phyloP scores from a whole-genome alignment of 305 asterid species.

The Fraxinus albicans region DNA sequence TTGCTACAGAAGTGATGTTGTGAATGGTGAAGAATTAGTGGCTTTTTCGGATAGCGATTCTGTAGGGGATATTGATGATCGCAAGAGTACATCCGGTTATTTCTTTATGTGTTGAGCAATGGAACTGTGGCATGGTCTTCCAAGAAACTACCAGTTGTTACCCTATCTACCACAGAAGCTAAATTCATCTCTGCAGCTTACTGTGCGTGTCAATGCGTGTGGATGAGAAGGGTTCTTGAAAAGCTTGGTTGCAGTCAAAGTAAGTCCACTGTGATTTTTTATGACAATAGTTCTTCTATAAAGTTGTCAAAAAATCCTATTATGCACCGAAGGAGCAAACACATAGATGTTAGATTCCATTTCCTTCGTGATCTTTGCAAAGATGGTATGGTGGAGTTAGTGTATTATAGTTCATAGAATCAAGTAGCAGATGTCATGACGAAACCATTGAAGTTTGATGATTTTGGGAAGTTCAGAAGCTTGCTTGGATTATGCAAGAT shows the following conservation, averaged over 20 bases:
- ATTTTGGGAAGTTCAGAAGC: no score
- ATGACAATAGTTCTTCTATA: not conserved
- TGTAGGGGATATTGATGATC: not conserved
- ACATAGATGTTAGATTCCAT: not conserved
- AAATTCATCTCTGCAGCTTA: not conserved
- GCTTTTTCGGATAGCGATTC: not conserved
- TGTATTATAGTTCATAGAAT: not conserved
- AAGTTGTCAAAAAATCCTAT: not conserved
- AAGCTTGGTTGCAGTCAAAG: not conserved
- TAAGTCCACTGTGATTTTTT: not conserved
- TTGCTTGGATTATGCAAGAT: no score
- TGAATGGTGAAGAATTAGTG: not conserved
- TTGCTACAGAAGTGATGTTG: not conserved
- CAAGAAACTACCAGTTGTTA: not conserved
- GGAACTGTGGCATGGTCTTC: not conserved
- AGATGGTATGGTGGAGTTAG: not conserved
- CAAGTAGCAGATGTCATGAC: constrained; percentile 17
- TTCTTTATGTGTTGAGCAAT: not conserved
- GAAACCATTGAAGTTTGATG: constrained; percentile 12
- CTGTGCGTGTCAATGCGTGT: not conserved
- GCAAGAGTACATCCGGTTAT: constrained; percentile 1
- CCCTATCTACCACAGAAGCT: not conserved
- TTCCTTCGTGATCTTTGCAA: not conserved
- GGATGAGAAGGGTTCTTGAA: not conserved
- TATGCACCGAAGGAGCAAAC: not conserved